phyloP scores from a whole-genome alignment of 805 yeast species.

The Vanderwaltozyma yarrowii region DNA sequence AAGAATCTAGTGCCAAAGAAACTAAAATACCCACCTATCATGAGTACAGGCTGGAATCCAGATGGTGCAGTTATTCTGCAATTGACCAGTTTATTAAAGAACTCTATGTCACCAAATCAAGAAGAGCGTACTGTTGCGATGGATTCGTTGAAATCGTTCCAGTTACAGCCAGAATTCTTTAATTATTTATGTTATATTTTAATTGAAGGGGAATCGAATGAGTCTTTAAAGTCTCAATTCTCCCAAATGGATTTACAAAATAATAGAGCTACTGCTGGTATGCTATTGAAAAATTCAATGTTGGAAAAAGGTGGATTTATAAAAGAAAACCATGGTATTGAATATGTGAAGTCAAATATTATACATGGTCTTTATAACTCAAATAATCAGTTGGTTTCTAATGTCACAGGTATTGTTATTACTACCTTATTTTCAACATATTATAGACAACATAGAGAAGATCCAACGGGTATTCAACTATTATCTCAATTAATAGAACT shows the following conservation, averaged over 20 bases:
- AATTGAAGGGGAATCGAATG: constrained; percentile 40
- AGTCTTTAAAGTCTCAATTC: constrained; percentile 28
- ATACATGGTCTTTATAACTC: constrained; percentile 31
- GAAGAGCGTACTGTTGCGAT: constrained; percentile 55
- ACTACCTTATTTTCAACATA: constrained; percentile 62
- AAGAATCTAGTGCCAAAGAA: too few species aligned
- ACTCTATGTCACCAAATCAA: constrained; percentile 56
- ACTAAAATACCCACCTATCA: too few species aligned
- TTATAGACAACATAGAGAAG: constrained; percentile 28
- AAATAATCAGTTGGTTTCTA: constrained; percentile 45
- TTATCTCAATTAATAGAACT: constrained; percentile 60
- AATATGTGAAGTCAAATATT: constrained; percentile 36
- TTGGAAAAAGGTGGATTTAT: constrained; percentile 27
- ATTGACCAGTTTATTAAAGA: constrained; percentile 53
- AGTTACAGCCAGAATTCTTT: constrained; percentile 63
- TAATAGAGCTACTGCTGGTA: constrained; percentile 76
- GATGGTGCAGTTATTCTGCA: constrained; percentile 52
- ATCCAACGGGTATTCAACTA: constrained; percentile 47
- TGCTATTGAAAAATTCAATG: constrained; percentile 71
- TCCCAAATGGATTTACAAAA: constrained; percentile 17
- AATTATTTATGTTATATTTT: constrained; percentile 69
- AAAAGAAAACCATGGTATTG: constrained; percentile 22
- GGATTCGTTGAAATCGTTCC: constrained; percentile 60
- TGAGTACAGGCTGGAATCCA: constrained; percentile 46
- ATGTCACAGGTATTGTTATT: constrained; percentile 84